phyloP scores from a whole-genome alignment of 1,284 basidiomycete species.

The Termitomyces sp. region DNA sequence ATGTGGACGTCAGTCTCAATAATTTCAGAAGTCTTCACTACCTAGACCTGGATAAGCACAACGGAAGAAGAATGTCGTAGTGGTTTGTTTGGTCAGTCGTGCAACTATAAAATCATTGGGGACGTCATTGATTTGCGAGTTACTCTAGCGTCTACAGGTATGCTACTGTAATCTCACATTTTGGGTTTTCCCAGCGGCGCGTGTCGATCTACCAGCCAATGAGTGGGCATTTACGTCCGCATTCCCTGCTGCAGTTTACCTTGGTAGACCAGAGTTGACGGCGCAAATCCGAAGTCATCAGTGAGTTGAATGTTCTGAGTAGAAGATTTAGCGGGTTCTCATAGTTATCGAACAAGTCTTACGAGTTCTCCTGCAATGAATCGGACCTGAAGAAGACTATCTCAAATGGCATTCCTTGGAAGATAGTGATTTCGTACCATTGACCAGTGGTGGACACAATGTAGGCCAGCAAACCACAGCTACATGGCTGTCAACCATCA shows the following conservation, averaged over 20 bases:
- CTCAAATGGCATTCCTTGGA: not conserved
- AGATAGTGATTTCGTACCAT: slow-evolving; percentile 47
- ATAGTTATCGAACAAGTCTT: slow-evolving; percentile 19
- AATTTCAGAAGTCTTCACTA: not conserved
- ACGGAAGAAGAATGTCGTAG: not conserved
- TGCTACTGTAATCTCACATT: slow-evolving; percentile 22
- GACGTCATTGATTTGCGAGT: not conserved
- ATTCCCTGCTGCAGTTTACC: slow-evolving; percentile 29
- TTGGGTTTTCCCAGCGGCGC: slow-evolving; percentile 39
- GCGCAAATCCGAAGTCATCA: slow-evolving; percentile 76
- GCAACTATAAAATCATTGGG: not conserved
- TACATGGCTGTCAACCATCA: slow-evolving; percentile 24
- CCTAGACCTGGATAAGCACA: not conserved
- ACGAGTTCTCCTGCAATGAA: slow-evolving; percentile 79
- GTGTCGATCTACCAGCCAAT: slow-evolving; percentile 29
- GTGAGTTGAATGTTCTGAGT: slow-evolving; percentile 57
- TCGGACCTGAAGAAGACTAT: slow-evolving; percentile 46
- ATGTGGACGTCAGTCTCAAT: slow-evolving; percentile 2
- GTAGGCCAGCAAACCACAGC: slow-evolving; percentile 83
- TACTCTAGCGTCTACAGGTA: not conserved
- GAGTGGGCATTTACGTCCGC: slow-evolving; percentile 2
- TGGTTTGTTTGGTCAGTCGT: slow-evolving; percentile 5
- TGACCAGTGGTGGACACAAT: slow-evolving; percentile 83
- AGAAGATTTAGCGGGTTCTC: slow-evolving; percentile 9
- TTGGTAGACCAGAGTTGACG: slow-evolving; percentile 72